Base-by-base conservation (phyloP, 371 early-diverging fungal genomes). In the Mucor circinelloides region DNA sequence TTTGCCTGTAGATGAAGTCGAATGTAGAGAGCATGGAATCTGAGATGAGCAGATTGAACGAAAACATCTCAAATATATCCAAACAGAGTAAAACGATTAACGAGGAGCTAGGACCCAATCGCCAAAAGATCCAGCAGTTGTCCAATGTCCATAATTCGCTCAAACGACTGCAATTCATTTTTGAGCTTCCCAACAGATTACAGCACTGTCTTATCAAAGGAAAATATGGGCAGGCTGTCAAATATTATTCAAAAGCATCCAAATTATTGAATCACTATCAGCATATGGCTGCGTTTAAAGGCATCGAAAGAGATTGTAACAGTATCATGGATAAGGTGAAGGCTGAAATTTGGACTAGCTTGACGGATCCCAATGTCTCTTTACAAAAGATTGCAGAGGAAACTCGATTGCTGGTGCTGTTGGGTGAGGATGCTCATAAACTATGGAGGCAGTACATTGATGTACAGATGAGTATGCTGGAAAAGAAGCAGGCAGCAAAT, bases 141-240 rank as follows among this genome's bases (percentile, higher is more conserved):
- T 84, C 83, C 30, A 86, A 86, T n/a, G 91, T 90, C n/a, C 93
- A 94, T 66, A 85, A 84, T 57, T 81, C 91, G 17, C 74, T 95
- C 27, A 85, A 89, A 32, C 86, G 90, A 78, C 85, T 97, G 42
- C 92, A 95, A 75, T 91, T 94, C 68, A 85, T 97, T 7, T 92
- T 92, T 76, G 95, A 94, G 19, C 74, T 97, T 48, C 97, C 97
- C 1, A 82, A 81, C 15, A 80, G 88, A 66, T 79, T 97, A 23
- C 81, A 85, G 21, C 78, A 80, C 38, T 89, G 89, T 50, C 73
- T 93, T 17, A 74, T 82, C 13, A 72, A 75, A 9, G 81, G 81
- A 6, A 77, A 87, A 60, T 91, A 91, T 79, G 77, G 85, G 2
- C 89, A 91, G 38, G 95, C 95, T 0, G 95, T 94, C 9, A 83